Evolutionary conservation across 2,329 filamentous ascomycete species (phyloP).

Genomic region (Lojkania enalia): DNA sequence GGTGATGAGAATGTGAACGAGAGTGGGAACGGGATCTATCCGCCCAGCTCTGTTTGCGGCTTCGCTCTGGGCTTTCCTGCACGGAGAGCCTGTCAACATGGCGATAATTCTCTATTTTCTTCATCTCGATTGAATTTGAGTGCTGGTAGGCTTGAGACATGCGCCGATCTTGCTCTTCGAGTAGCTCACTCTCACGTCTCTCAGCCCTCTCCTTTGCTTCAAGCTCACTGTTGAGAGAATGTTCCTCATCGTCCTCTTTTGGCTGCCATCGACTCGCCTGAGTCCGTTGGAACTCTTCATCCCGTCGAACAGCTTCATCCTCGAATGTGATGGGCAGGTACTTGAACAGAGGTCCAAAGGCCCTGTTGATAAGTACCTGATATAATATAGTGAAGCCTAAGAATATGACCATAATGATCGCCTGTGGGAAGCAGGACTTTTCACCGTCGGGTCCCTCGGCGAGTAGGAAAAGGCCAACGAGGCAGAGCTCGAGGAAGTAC

Average conservation of each 20-base stretch:
- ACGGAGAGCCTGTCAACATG: constrained; percentile 9
- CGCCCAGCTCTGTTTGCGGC: constrained; percentile 32
- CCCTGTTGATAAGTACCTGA: constrained; percentile 77
- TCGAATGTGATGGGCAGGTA: constrained; percentile 95
- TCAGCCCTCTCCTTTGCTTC: constrained; percentile 35
- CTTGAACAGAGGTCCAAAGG: constrained; percentile 82
- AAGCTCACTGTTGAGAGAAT: constrained; percentile 43
- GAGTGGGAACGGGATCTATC: constrained; percentile 34
- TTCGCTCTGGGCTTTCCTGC: constrained; percentile 20
- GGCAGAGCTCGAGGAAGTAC: constrained; percentile 90
- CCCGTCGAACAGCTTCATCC: constrained; percentile 89
- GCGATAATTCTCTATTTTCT: constrained; percentile 23
- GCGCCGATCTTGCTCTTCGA: constrained; percentile 31
- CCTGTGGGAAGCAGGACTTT: constrained; percentile 72
- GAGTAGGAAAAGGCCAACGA: constrained; percentile 89
- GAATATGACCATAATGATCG: constrained; percentile 79
- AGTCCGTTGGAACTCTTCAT: constrained; percentile 81
- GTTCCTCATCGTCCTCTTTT: constrained; percentile 56
- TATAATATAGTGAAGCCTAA: constrained; percentile 72
- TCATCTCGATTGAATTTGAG: constrained; percentile 34
- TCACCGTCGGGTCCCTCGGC: constrained; percentile 60
- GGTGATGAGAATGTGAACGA: constrained; percentile 26
- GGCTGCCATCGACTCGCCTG: constrained; percentile 72
- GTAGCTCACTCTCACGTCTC: constrained; percentile 36
- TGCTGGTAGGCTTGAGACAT: constrained; percentile 18